Evolutionary conservation across 73 alveolate genomes (phyloP).

Genomic region (Paramecium primaurelia): DNA sequence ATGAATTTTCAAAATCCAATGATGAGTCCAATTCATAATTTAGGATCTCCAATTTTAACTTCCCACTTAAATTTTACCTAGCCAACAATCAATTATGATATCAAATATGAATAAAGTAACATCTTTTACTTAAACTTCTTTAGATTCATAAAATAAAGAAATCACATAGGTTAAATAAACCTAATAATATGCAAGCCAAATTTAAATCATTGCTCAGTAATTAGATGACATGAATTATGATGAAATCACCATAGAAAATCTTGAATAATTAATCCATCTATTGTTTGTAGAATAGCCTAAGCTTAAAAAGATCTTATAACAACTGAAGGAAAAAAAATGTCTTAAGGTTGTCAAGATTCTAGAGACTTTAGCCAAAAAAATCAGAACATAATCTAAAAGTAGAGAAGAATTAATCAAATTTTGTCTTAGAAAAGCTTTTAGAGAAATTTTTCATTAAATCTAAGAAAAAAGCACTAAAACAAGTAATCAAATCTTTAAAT

Average conservation of each 20-base stretch:
- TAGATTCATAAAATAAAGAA: not conserved
- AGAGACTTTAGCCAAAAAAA: not conserved
- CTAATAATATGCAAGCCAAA: not conserved
- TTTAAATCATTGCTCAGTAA: not conserved
- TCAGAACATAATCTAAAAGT: not conserved
- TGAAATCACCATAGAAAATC: not conserved
- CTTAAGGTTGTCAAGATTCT: not conserved
- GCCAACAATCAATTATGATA: not conserved
- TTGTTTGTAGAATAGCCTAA: not conserved
- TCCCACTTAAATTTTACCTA: not conserved
- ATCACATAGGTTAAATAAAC: not conserved
- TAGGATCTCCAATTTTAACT: constrained; percentile 12
- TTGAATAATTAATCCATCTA: not conserved
- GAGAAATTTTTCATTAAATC: not conserved
- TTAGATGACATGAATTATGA: not conserved
- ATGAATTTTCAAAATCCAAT: not conserved
- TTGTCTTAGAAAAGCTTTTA: not conserved
- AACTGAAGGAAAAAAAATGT: not conserved
- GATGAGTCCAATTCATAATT: constrained; percentile 12
- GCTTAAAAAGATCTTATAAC: not conserved
- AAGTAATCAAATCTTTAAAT: not conserved
- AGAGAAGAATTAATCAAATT: constrained; percentile 21
- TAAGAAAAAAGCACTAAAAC: not conserved
- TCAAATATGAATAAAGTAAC: not conserved
- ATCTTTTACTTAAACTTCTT: not conserved